These are phyloP conservation scores for Capronia coronata DNA, from an alignment of 2,329 filamentous ascomycete genomes.

Conservation along the genomic window DNA sequence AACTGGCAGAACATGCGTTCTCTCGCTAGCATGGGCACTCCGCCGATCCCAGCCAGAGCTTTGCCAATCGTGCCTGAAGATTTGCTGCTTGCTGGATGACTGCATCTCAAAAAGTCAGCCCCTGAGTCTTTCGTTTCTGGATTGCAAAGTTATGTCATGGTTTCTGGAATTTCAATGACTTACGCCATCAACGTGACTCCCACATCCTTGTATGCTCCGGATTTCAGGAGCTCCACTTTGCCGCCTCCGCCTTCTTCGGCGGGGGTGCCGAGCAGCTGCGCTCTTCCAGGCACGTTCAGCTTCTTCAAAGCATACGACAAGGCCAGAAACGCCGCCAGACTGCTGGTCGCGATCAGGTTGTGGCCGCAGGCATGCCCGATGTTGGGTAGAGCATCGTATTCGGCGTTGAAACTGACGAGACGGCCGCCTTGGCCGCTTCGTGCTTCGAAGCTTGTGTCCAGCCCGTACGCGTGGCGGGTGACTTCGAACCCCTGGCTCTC, in stretches of 20 bases:
- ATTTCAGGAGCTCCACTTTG: constrained; percentile 39
- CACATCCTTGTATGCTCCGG: constrained; percentile 38
- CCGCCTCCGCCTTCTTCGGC: constrained; percentile 38
- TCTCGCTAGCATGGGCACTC: constrained; percentile 19
- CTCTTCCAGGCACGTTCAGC: constrained; percentile 27
- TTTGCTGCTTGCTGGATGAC: not conserved
- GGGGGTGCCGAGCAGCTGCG: constrained; percentile 36
- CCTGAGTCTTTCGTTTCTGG: not conserved
- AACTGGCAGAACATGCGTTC: constrained; percentile 29
- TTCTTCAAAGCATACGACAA: constrained; percentile 31
- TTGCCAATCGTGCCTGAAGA: not conserved
- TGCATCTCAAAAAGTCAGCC: too few relatives aligned
- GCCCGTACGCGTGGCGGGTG: constrained; percentile 45
- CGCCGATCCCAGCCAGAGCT: constrained; percentile 1
- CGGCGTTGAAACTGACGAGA: constrained; percentile 36
- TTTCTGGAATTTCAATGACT: constrained; percentile 23
- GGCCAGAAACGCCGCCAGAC: constrained; percentile 34
- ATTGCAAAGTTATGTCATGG: too few relatives aligned
- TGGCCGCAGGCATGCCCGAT: constrained; percentile 41
- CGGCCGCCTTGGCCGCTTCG: constrained; percentile 38
- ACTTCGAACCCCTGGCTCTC: constrained; percentile 43
- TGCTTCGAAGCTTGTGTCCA: constrained; percentile 49
- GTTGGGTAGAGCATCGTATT: constrained; percentile 40
- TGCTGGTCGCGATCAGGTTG: constrained; percentile 36
- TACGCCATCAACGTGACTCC: constrained; percentile 44